phyloP scores from a whole-genome alignment of 306 rosid genomes.

The Glycine latifolia region DNA sequence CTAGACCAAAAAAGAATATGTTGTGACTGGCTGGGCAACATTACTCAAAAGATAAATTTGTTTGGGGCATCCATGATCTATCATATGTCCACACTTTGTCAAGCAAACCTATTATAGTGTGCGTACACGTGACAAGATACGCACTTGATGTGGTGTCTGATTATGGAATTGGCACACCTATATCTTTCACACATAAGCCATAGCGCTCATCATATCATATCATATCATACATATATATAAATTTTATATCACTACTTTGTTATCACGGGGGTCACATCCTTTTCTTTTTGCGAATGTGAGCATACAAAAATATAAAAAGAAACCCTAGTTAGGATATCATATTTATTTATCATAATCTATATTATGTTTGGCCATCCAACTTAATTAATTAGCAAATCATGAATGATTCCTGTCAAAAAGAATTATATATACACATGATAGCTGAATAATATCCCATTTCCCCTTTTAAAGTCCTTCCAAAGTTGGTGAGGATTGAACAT shows the following conservation, averaged over 20 bases:
- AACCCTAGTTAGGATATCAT: neutral
- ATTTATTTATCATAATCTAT: neutral
- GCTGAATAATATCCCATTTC: neutral
- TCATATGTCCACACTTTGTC: constrained; percentile 44
- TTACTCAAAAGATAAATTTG: neutral
- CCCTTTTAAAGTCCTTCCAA: neutral
- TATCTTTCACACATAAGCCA: constrained; percentile 22
- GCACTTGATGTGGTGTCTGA: constrained; percentile 42
- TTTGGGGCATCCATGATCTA: constrained; percentile 10
- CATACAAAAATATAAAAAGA: neutral
- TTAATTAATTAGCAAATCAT: constrained; percentile 18
- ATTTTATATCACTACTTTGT: neutral
- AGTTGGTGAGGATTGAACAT: neutral
- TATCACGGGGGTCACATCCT: constrained; percentile 19
- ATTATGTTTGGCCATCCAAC: neutral
- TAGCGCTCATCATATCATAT: constrained; percentile 32
- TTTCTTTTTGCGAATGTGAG: constrained; percentile 1
- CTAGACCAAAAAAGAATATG: neutral
- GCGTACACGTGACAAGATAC: constrained; percentile 34
- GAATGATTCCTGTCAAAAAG: constrained; percentile 1
- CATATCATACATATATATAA: neutral
- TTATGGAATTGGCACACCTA: neutral
- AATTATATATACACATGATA: neutral
- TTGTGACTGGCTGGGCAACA: neutral
- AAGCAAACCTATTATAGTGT: constrained; percentile 24